Conservation (phyloP, 495 filamentous ascomycete genomes). For the Penicillium coffeae region DNA sequence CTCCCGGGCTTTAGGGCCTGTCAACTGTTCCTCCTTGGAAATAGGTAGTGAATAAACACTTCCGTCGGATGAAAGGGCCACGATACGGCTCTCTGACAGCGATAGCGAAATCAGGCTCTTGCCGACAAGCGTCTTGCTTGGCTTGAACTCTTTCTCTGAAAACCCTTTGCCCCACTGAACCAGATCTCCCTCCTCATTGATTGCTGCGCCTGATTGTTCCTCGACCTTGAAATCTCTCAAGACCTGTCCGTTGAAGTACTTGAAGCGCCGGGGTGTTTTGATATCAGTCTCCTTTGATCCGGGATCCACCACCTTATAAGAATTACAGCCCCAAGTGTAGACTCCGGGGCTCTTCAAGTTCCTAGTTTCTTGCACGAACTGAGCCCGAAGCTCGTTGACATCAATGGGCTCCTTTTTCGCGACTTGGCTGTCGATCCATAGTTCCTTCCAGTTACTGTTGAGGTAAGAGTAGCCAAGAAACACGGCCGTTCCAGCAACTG, state of each 20-base stretch:
- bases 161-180: constrained; percentile 88
- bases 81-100: constrained; percentile 75
- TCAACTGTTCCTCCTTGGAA: constrained; percentile 62
- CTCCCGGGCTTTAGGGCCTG: constrained; percentile 57
- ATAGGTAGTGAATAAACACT: constrained; percentile 82
- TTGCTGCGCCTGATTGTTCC: constrained; percentile 78
- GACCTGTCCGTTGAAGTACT: constrained; percentile 80
- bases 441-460: constrained; percentile 16
- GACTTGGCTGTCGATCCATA: constrained; percentile 15
- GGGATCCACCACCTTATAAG: constrained; percentile 78
- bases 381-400: constrained; percentile 60
- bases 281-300: constrained; percentile 71
- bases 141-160: constrained; percentile 52
- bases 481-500: constrained; percentile 32
- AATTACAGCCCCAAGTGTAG: constrained; percentile 90
- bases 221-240: constrained; percentile 86
- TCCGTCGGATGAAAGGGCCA: constrained; percentile 75
- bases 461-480: constrained; percentile 36
- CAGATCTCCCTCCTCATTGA: constrained; percentile 83
- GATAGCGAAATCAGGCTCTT: constrained; percentile 71
- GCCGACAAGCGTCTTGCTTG: constrained; percentile 70
- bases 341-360: constrained; percentile 88
- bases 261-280: constrained; percentile 73
- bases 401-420: constrained; percentile 21
- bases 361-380: constrained; percentile 80